phyloP scores from a whole-genome alignment of 768 basidiomycete genomes.

The Cubamyces sp. region DNA sequence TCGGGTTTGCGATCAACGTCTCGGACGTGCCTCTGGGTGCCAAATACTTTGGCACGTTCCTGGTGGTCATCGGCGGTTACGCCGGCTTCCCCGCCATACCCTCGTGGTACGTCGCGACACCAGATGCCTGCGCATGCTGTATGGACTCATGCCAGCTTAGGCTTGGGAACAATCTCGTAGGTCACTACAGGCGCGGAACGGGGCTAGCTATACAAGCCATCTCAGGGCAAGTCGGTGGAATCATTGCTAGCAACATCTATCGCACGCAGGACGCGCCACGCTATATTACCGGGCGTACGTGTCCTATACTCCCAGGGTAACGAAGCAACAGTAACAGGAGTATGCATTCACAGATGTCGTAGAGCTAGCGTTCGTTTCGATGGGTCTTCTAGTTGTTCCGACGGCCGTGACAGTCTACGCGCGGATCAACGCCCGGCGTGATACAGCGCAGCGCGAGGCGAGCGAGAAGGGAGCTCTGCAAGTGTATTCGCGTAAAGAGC shows the following conservation, averaged over 20 bases:
- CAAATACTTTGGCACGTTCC: slow-evolving; percentile 77
- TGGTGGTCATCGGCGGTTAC: slow-evolving; percentile 67
- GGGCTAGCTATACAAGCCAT: slow-evolving; percentile 74
- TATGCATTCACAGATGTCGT: slow-evolving; percentile 48
- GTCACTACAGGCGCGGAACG: slow-evolving; percentile 70
- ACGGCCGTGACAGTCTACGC: slow-evolving; percentile 52
- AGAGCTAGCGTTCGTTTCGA: slow-evolving; percentile 70
- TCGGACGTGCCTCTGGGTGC: slow-evolving; percentile 52
- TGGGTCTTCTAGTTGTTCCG: slow-evolving; percentile 59
- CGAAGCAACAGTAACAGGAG: background rate
- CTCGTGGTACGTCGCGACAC: slow-evolving; percentile 47
- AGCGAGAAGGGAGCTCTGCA: slow-evolving; percentile 12
- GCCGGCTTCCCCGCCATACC: slow-evolving; percentile 62
- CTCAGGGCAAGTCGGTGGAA: slow-evolving; percentile 67
- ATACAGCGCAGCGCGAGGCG: slow-evolving; percentile 43
- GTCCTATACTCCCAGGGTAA: background rate
- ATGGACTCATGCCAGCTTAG: background rate
- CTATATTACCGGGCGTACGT: slow-evolving; percentile 66
- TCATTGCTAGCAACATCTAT: slow-evolving; percentile 67
- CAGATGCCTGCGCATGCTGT: background rate
- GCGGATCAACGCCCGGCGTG: slow-evolving; percentile 58
- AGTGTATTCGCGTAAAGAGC: slow-evolving; percentile 29
- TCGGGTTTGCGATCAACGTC: slow-evolving; percentile 70
- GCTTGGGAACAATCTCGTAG: slow-evolving; percentile 64
- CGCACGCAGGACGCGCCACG: slow-evolving; percentile 60